These are phyloP conservation scores for Drosera spatulata DNA, from an alignment of 179 eudicot genomes.

Conservation along the genomic window DNA sequence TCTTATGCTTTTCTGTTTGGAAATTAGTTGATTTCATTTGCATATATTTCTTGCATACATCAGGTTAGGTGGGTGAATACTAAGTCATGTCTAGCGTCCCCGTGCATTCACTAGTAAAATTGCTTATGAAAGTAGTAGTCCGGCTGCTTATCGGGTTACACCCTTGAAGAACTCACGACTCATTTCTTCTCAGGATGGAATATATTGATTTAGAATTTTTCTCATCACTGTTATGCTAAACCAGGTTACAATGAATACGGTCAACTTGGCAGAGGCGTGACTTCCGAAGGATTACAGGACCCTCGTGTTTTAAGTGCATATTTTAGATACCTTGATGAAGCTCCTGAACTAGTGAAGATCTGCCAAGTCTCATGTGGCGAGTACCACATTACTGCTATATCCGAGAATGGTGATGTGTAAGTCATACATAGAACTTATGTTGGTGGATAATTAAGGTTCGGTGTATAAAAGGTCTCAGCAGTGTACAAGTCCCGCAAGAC, in stretches of 20 bases:
- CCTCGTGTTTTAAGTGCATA: conserved; percentile 70
- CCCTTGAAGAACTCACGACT: neutral
- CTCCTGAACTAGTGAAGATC: conserved; percentile 90
- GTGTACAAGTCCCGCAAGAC: too few species aligned
- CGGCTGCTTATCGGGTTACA: neutral
- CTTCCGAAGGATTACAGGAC: conserved; percentile 91
- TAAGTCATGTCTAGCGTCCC: too few species aligned
- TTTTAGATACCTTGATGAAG: conserved; percentile 83
- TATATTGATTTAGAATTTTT: conserved; percentile 16
- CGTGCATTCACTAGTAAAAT: too few species aligned
- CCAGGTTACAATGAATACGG: conserved; percentile 97
- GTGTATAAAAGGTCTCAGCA: too few species aligned
- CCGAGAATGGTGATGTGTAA: conserved; percentile 96
- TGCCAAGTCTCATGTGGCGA: conserved; percentile 87
- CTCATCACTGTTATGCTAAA: conserved; percentile 21
- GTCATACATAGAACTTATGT: conserved; percentile 37
- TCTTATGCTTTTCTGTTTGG: neutral
- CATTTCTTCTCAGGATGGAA: neutral
- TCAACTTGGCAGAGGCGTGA: conserved; percentile 96
- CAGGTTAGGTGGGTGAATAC: too few species aligned
- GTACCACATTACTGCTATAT: conserved; percentile 94
- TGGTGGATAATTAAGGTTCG: conserved; percentile 6
- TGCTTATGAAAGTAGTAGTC: too few species aligned
- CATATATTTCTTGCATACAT: too few species aligned
- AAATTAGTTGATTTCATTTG: neutral